Conservation (phyloP, 805 yeast species). For the Wickerhamomyces chaumierensis region DNA sequence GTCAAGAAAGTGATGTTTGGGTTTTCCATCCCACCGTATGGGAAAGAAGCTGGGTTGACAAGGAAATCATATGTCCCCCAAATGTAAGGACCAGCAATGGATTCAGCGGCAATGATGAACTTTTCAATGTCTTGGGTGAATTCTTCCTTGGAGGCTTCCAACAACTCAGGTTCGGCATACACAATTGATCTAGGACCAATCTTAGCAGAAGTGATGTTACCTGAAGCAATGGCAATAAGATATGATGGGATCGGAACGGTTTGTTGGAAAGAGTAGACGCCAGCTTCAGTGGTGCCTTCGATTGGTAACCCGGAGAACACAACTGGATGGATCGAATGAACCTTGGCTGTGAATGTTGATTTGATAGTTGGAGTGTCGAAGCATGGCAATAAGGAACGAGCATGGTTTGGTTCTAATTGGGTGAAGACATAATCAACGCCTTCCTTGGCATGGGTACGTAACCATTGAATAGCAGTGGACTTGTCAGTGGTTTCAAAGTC, state of each 20-base stretch:
- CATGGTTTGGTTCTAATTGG: slow-evolving; percentile 87
- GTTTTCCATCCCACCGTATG: slow-evolving; percentile 94
- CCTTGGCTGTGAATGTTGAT: slow-evolving; percentile 45
- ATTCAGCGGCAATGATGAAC: slow-evolving; percentile 70
- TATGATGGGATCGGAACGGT: slow-evolving; percentile 80
- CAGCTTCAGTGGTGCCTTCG: slow-evolving; percentile 4
- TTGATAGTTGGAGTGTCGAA: slow-evolving; percentile 87
- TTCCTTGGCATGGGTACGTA: slow-evolving; percentile 63
- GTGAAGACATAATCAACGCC: slow-evolving; percentile 48
- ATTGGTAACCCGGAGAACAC: slow-evolving; percentile 58
- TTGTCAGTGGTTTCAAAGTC: slow-evolving; percentile 58
- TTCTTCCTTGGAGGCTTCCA: slow-evolving; percentile 65
- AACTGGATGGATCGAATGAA: slow-evolving; percentile 55
- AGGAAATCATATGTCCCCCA: slow-evolving; percentile 79
- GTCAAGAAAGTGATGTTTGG: slow-evolving; percentile 88
- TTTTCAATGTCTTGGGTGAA: slow-evolving; percentile 73
- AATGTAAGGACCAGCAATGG: slow-evolving; percentile 65
- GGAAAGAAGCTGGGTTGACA: slow-evolving; percentile 65
- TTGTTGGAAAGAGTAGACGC: slow-evolving; percentile 47
- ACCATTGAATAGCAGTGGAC: slow-evolving; percentile 83
- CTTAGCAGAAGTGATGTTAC: slow-evolving; percentile 52
- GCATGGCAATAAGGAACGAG: slow-evolving; percentile 78
- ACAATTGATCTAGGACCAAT: slow-evolving; percentile 85
- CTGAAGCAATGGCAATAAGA: slow-evolving; percentile 75
- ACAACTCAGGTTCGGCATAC: slow-evolving; percentile 62